These are phyloP conservation scores for Pseudonectria foliicola DNA, from an alignment of 2,329 filamentous ascomycete species.

Conservation along the genomic window DNA sequence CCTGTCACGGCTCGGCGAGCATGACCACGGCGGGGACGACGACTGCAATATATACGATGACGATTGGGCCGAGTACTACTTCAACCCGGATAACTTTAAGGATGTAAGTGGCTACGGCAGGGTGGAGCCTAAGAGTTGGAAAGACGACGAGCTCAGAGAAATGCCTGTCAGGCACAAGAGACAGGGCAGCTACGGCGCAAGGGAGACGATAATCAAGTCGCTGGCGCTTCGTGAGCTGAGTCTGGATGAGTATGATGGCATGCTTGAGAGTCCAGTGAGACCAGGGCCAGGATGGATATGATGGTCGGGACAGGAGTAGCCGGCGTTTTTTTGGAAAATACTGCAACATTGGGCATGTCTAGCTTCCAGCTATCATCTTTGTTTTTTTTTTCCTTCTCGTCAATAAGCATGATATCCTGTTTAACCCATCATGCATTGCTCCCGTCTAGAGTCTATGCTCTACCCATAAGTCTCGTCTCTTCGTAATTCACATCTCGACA, in stretches of 20 bases:
- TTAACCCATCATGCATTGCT: conserved; percentile 4
- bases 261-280: conserved; percentile 13
- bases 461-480: conserved; percentile 12
- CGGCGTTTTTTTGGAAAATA: background rate
- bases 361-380: conserved; percentile 2
- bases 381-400: conserved; percentile 7
- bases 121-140: conserved; percentile 1
- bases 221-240: conserved; percentile 10
- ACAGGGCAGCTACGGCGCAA: too few species aligned
- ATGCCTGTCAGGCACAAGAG: too few species aligned
- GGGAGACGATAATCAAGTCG: background rate
- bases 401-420: conserved; percentile 10
- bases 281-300: conserved; percentile 20
- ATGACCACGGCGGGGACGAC: conserved; percentile 2
- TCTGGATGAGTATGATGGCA: conserved; percentile 13
- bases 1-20: conserved; percentile 12
- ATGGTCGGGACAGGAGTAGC: conserved; percentile 1
- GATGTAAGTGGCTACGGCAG: conserved; percentile 1
- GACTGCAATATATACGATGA: conserved; percentile 18
- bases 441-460: conserved; percentile 8
- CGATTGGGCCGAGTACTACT: conserved; percentile 27
- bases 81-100: conserved; percentile 19
- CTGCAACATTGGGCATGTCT: too few species aligned
- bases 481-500: conserved; percentile 8
- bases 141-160: conserved; percentile 8